A percentile compares a stretch with the other conserved stretches of the same genome.
These are phyloP conservation scores for Daedaleopsis sinensis DNA, from an alignment of 768 basidiomycete genomes.

Conservation along the genomic window DNA sequence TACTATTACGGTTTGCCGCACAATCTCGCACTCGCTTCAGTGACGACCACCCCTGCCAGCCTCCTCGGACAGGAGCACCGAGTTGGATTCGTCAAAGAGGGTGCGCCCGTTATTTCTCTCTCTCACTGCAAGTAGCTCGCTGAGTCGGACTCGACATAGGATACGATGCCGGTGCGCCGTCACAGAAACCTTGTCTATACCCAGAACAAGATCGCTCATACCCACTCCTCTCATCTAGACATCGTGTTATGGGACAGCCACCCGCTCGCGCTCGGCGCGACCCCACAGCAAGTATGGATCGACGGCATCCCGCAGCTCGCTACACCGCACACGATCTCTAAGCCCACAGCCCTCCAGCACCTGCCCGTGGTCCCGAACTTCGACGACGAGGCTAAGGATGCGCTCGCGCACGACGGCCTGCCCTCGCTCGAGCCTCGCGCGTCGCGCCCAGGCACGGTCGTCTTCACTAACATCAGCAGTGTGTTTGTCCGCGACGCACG, in stretches of 20 bases:
- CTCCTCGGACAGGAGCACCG: slow-evolving; percentile 77
- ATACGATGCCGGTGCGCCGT: slow-evolving; percentile 10
- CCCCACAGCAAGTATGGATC: slow-evolving; percentile 81
- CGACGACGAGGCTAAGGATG: slow-evolving; percentile 54
- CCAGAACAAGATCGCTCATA: no score
- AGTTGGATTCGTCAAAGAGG: slow-evolving; percentile 60
- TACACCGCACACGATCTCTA: slow-evolving; percentile 48
- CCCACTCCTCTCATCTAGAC: slow-evolving; percentile 41
- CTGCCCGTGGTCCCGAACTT: slow-evolving; percentile 62
- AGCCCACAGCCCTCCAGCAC: slow-evolving; percentile 57
- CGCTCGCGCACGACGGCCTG: slow-evolving; percentile 63
- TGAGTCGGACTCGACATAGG: neutral
- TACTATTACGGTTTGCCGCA: slow-evolving; percentile 72
- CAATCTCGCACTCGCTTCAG: slow-evolving; percentile 66
- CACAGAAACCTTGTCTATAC: no score
- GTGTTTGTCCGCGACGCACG: slow-evolving; percentile 44
- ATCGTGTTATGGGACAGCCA: slow-evolving; percentile 78
- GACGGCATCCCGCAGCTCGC: slow-evolving; percentile 79
- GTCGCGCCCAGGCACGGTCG: slow-evolving; percentile 38
- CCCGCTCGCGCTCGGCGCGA: slow-evolving; percentile 76
- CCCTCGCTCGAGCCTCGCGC: slow-evolving; percentile 57
- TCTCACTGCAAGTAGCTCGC: neutral
- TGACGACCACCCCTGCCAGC: slow-evolving; percentile 72
- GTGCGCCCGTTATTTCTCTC: slow-evolving; percentile 30
- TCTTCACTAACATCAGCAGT: slow-evolving; percentile 67